Conservation (phyloP, 2,329 filamentous ascomycete genomes). For the Madurella mycetomatis region DNA sequence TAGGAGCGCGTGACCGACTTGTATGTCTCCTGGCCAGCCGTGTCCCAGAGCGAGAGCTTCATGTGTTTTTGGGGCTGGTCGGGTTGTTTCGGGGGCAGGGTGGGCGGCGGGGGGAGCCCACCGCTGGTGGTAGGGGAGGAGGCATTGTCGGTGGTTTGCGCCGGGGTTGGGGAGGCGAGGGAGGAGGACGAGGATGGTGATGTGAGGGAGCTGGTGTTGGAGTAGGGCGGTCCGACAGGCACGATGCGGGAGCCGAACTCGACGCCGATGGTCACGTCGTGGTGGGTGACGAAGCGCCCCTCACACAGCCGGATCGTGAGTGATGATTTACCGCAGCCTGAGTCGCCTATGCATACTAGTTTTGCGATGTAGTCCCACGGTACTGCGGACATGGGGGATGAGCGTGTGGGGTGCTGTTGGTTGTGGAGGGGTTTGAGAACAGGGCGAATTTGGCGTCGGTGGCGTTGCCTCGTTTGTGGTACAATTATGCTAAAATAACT, state of each 20-base stretch:
- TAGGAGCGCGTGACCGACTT: conserved; percentile 93
- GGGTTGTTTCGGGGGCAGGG: conserved; percentile 25
- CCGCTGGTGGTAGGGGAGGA: conserved; percentile 21
- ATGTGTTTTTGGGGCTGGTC: conserved; percentile 63
- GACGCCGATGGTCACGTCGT: conserved; percentile 96
- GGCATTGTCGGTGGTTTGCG: neutral
- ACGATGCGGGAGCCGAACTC: conserved; percentile 73
- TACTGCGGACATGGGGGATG: conserved; percentile 49
- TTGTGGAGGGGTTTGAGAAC: neutral
- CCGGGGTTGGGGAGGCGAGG: conserved; percentile 41
- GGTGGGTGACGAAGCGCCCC: conserved; percentile 87
- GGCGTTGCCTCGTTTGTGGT: neutral
- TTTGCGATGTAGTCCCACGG: conserved; percentile 99
- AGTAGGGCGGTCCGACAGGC: conserved; percentile 4
- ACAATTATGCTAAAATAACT: conserved; percentile 2
- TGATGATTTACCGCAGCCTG: conserved; percentile 90
- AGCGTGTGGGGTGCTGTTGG: conserved; percentile 2
- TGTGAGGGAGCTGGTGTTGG: conserved; percentile 4
- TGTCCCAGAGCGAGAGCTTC: conserved; percentile 95
- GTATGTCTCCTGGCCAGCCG: conserved; percentile 94
- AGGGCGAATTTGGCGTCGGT: neutral
- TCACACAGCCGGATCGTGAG: conserved; percentile 94
- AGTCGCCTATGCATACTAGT: conserved; percentile 95
- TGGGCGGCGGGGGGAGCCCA: conserved; percentile 52
- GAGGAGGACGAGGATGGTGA: conserved; percentile 41